Base-by-base conservation (phyloP, 1,284 basidiomycete species). In the Rugosomyces carneus region DNA sequence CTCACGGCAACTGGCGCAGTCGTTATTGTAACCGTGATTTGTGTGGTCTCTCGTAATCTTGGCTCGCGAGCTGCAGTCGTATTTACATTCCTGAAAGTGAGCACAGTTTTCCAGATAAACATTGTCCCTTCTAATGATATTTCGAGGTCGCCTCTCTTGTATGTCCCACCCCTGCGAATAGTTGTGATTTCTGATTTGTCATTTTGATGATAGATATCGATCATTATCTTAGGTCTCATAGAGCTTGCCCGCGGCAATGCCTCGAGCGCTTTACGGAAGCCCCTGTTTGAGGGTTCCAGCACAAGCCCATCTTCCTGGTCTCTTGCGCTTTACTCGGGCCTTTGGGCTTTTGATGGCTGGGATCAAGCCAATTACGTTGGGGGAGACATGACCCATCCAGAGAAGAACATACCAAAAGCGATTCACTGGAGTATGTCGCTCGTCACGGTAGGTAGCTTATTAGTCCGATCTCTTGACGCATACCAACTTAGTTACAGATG, bases 271-370 rank as follows among this genome's bases (percentile, higher is more conserved):
- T 69, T 90, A 37, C 73, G 66, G 39, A 70, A 73, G 40, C 73
- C 84, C 24, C 59, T 92, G 13, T 97, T 96, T 56, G 68, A 73
- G 5, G 84, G 79, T 1, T 86, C 91, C 2, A 89, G 86, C 44
- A 76, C 62, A 5, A 87, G 86, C 48, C 87, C 90, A 0, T 86
- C 90, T 2, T 73, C 82, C 2, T 99, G 93, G 65, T 93, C 95
- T 3, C 72, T 99, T 9, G 96, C 95, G 0, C 68, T 98, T 2
- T 99, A 98, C 66, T 95, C 91, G 9, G 93, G 93, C 0, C 67
- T 99, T 1, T 99, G 93, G 93, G 93, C 93, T 1, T 93, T 91
- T 57, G 92, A 94, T 61, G 93, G 94, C 0, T 97, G 93, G 90
- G 91, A 93, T 59, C 85, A 88, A 64, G 81, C 78, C 13, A 85